These are phyloP conservation scores for Didymella glomerata DNA, from an alignment of 2,329 filamentous ascomycete species.

Conservation along the genomic window DNA sequence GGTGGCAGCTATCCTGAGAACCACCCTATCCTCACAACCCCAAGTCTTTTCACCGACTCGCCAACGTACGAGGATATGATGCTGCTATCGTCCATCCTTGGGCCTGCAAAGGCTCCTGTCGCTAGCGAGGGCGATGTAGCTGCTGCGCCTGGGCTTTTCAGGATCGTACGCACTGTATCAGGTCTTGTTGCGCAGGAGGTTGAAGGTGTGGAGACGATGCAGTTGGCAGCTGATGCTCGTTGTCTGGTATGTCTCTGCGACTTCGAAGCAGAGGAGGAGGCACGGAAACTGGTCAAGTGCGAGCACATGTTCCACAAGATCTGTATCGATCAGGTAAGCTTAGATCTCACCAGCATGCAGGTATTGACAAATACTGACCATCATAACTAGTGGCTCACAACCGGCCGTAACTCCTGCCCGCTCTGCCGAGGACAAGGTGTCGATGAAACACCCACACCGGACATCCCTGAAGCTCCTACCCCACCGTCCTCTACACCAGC, in stretches of 20 bases:
- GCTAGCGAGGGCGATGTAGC: constrained; percentile 71
- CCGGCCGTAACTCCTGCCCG: constrained; percentile 70
- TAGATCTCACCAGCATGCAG: no score
- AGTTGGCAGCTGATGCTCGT: constrained; percentile 56
- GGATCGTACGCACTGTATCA: constrained; percentile 55
- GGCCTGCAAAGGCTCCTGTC: constrained; percentile 73
- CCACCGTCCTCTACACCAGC: constrained; percentile 24
- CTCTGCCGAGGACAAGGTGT: constrained; percentile 68
- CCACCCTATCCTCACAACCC: constrained; percentile 73
- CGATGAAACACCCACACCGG: constrained; percentile 54
- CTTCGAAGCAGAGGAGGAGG: constrained; percentile 69
- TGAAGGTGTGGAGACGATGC: constrained; percentile 46
- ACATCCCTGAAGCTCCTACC: constrained; percentile 13
- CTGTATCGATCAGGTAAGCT: constrained; percentile 72
- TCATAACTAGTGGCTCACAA: constrained; percentile 68
- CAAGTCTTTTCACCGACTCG: constrained; percentile 74
- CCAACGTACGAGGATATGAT: constrained; percentile 79
- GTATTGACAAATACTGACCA: not conserved
- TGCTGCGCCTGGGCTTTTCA: constrained; percentile 68
- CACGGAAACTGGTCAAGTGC: constrained; percentile 68
- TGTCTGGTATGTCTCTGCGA: constrained; percentile 74
- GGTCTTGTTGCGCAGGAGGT: constrained; percentile 59
- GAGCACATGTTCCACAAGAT: constrained; percentile 72
- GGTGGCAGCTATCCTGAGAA: constrained; percentile 75
- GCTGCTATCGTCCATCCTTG: constrained; percentile 70